Percentiles rank a stretch among this genome's conserved stretches.
phyloP scores from a whole-genome alignment of 352 stramenopile species.

The Globisporangium sylvaticum region DNA sequence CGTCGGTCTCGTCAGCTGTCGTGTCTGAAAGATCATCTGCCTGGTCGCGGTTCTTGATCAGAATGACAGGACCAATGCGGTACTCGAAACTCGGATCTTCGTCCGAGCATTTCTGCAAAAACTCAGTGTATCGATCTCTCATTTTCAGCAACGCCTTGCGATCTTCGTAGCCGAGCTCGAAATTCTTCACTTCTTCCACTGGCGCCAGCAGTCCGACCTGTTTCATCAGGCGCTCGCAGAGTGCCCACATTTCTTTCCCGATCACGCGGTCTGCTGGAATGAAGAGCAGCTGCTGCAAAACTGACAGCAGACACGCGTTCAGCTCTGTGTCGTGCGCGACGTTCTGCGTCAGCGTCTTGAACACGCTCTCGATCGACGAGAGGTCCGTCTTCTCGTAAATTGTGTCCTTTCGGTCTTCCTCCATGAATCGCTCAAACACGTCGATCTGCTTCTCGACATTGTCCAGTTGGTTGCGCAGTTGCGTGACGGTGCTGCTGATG shows the following conservation, averaged over 20 bases:
- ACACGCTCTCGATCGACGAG: conserved; percentile 65
- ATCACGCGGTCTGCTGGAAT: conserved; percentile 76
- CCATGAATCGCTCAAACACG: conserved; percentile 86
- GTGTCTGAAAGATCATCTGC: conserved; percentile 52
- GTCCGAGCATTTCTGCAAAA: conserved; percentile 64
- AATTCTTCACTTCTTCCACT: conserved; percentile 78
- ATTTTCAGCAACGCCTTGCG: conserved; percentile 73
- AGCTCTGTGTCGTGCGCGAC: conserved; percentile 61
- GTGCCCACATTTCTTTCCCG: conserved; percentile 85
- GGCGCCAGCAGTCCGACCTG: conserved; percentile 71
- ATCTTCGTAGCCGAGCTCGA: conserved; percentile 77
- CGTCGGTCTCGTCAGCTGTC: conserved; percentile 62
- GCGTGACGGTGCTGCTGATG: conserved; percentile 67
- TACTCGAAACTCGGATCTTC: conserved; percentile 67
- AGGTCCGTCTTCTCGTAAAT: conserved; percentile 82
- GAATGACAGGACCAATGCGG: conserved; percentile 65
- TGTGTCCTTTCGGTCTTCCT: conserved; percentile 83
- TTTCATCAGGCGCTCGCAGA: conserved; percentile 75
- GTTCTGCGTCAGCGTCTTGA: conserved; percentile 49
- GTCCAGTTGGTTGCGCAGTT: conserved; percentile 78
- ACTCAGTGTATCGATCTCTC: conserved; percentile 72
- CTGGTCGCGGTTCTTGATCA: conserved; percentile 75
- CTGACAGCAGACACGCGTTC: conserved; percentile 67
- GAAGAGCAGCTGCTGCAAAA: conserved; percentile 84
- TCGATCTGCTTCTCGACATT: conserved; percentile 89